Base-by-base conservation (phyloP, 2,329 filamentous ascomycete species). In the Claviceps paspali region DNA sequence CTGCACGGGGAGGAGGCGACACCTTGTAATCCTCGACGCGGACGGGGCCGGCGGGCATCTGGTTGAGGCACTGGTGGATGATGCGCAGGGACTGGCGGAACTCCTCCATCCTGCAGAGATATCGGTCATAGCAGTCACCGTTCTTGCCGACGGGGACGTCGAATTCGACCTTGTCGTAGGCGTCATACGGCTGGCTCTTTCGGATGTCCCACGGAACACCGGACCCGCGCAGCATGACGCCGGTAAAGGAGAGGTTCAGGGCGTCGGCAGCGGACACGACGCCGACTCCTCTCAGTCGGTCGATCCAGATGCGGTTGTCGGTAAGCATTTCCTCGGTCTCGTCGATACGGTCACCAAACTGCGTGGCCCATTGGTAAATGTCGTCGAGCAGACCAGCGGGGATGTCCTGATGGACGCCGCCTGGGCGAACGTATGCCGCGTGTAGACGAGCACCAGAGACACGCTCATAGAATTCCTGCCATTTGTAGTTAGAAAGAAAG, bases 21-120 rank as follows among this genome's bases (percentile, higher is more conserved):
- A 98, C 76, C 76, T 98, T 98, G 77, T 96, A 98, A 64, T 98
- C 91, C 64, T 98, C 91, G 29, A 95, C 85, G 49, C 88, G 82
- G 56, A 96, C 75, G 36, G 91, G 91, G 21, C 91, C 91, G 34
- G 83, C 73, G 34, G 92, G 88, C 84, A 98, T 98, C 70, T 98
- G 85, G 73, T 98, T 96, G 51, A 98, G 67, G 63, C 92, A 98
- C 64, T 98, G 92, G 70, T 93, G 80, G 57, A 98, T 95, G 62
- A 98, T 98, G 53, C 91, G 82, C 43, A 98, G 80, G 18, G 85
- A 94, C 64, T 98, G 92, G 48, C 91, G 78, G 76, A 98, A 98
- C 66, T 98, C 91, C 64, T 96, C 88, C 88, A 98, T 98, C 53
- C 91, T 84, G 76, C 87, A 95, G 45, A 98, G 76, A 59, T 98